Base-by-base conservation (phyloP, 2,329 filamentous ascomycete genomes). In the Nigrospora sphaerica region DNA sequence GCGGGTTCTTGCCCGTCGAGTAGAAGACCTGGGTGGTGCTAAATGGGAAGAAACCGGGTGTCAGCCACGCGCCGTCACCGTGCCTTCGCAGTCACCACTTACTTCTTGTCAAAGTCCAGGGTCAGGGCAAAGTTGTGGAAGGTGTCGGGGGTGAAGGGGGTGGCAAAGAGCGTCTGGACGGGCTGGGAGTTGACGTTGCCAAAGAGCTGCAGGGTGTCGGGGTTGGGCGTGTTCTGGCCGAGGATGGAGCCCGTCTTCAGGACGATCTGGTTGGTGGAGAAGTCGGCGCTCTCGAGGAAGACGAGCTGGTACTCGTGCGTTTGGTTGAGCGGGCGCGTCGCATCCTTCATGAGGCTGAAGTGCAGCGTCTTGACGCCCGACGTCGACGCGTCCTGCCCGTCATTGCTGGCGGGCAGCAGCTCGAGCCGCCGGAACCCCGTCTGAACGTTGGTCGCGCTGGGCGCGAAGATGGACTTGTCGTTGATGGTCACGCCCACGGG, bases 101-200 rank as follows among this genome's bases (percentile, higher is more conserved):
- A 80, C 76, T 78, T 74, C 46, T 72, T 65, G 42, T 66, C 64
- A 59, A 79, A 84, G 60, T 84, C 73, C 13, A 81, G 64, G 18
- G 70, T 75, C 32, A 82, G 46, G 10, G 72, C 80, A 66, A 83
- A 83, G 66, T 84, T 84, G 59, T 83, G 76, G 70, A 79, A 81
- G 17, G 70, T 64, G 13, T 60, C 68, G 32, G 63, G 57, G n/a
- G 69, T 65, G 45, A 81, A 81, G 3, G 70, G 66, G 0, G 71
- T 69, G 23, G 65, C 68, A 59, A 74, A 82, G 6, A 83, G 62
- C 31, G 71, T 58, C 44, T 65, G 59, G n/a, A 72, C 67, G 49
- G 69, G 68, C 46, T 61, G 62, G 42, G 67, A 65, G 56, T 72
- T 73, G 51, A 73, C 68, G 52, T 73, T 71, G 44, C 71, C 67